A percentile compares a stretch with the other conserved stretches of the same genome.
phyloP scores from a whole-genome alignment of 2,329 filamentous ascomycete species.

The Colletotrichum tabaci region DNA sequence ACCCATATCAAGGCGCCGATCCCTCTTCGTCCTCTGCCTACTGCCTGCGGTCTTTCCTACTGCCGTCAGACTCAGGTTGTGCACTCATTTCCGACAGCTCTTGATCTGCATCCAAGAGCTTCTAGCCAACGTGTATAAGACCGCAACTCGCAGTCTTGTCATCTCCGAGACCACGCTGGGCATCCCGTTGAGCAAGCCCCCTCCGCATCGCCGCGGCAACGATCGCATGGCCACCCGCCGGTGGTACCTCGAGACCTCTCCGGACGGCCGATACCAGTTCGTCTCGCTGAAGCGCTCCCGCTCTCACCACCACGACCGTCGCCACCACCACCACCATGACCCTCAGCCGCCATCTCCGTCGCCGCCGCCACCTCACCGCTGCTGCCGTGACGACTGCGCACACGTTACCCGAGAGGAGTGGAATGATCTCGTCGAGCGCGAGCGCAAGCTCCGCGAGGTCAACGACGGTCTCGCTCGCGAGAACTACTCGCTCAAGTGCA shows the following conservation, averaged over 20 bases:
- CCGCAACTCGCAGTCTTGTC: slow-evolving; percentile 2
- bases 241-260: slow-evolving; percentile 54
- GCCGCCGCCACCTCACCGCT: slow-evolving; percentile 46
- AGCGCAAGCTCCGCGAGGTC: slow-evolving; percentile 53
- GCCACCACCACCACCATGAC: slow-evolving; percentile 47
- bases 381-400: slow-evolving; percentile 52
- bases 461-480: slow-evolving; percentile 53
- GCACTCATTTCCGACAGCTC: background rate
- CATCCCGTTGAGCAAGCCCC: slow-evolving; percentile 35
- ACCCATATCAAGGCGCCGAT: slow-evolving; percentile 34
- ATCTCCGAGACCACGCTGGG: slow-evolving; percentile 36
- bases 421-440: slow-evolving; percentile 54
- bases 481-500: slow-evolving; percentile 53
- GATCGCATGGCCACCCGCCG: slow-evolving; percentile 52
- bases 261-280: slow-evolving; percentile 54
- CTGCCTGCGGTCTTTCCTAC: background rate
- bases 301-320: slow-evolving; percentile 52
- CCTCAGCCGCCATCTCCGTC: slow-evolving; percentile 45
- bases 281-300: slow-evolving; percentile 58
- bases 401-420: slow-evolving; percentile 55
- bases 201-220: slow-evolving; percentile 7
- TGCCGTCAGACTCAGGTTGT: background rate
- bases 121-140: background rate
- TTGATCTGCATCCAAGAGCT: background rate
- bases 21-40: background rate